These are phyloP conservation scores for Cutaneotrichosporon sp. DNA, from an alignment of 1,284 basidiomycete genomes.

Conservation along the genomic window DNA sequence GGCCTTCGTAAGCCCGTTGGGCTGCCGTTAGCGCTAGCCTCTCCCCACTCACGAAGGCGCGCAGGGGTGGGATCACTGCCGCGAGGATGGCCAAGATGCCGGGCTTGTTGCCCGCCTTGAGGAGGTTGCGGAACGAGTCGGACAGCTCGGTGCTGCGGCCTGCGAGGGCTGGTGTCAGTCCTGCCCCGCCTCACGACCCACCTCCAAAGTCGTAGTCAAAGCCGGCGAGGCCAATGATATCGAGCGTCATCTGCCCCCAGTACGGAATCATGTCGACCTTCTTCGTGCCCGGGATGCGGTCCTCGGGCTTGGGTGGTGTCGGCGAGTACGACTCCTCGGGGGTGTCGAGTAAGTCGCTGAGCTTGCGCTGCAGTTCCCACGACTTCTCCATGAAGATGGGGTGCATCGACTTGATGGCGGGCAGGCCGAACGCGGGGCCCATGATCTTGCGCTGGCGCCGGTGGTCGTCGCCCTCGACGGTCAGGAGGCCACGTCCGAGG, in stretches of 20 bases:
- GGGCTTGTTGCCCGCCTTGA: conserved; percentile 45
- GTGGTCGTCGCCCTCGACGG: conserved; percentile 58
- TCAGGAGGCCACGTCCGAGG: conserved; percentile 47
- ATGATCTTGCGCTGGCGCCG: conserved; percentile 58
- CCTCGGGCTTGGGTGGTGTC: conserved; percentile 22
- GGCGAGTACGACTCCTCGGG: conserved; percentile 3
- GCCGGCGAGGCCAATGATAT: conserved; percentile 68
- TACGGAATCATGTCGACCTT: conserved; percentile 61
- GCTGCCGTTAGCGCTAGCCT: conserved; percentile 2
- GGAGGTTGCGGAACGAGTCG: conserved; percentile 42
- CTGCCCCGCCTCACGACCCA: background rate
- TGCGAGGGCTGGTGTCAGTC: conserved; percentile 1
- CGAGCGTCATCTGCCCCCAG: conserved; percentile 64
- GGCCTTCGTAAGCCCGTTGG: background rate
- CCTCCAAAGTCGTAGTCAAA: conserved; percentile 62
- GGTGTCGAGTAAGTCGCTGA: conserved; percentile 17
- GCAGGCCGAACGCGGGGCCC: conserved; percentile 54
- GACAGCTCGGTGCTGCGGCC: conserved; percentile 36
- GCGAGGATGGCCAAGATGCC: conserved; percentile 62
- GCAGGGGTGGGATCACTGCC: conserved; percentile 63
- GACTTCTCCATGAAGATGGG: conserved; percentile 69
- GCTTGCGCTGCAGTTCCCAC: conserved; percentile 55
- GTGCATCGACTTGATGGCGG: conserved; percentile 52
- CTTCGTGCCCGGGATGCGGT: conserved; percentile 12
- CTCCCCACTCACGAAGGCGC: conserved; percentile 1